Base-by-base conservation (phyloP, 768 basidiomycete genomes). In the Boletus coccyginus region DNA sequence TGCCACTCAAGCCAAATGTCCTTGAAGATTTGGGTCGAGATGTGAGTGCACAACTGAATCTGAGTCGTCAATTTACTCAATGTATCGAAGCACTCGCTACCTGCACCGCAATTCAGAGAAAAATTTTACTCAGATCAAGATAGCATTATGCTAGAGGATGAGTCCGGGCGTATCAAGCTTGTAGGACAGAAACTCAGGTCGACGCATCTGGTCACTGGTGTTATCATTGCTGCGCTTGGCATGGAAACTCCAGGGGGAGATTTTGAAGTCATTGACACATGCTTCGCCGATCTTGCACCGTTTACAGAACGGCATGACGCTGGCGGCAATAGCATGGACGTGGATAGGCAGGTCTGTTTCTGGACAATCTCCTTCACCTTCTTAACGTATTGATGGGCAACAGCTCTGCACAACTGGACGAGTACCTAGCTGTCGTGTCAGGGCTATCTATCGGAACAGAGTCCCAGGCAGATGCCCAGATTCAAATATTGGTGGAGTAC, bases 1-100 rank as follows among this genome's bases (percentile, higher is more conserved):
- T 99, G 97, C 92, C 94, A 10, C 78, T 98, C 50, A 99, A 99
- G 67, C 96, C 96, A 0, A 98, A 98, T 66, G 91, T 99, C n/a
- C 80, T 99, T 59, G 90, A 94, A 64, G 97, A 99, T 60, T 83
- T 98, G 61, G 93, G 88, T 24, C 81, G 91, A 70, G 94, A 99
- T 64, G 97, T 98, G 66, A 62, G 92, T 78, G 21, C 36, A 21
- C 46, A 52, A 50, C 42, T 46, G 50, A 21, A 58, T 60, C 41
- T 16, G 27, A 24, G 5, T 38, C 33, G 14, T 57, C 54, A 52
- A 46, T 52, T 50, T 33, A 42, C 50, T 53, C 50, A 59, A 33
- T 3, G 44, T 48, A 12, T 47, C 56, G 41, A 67, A 98, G 96
- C 90, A 92, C 71, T 92, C 93, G 48, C 85, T 97, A 60, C 88